Percentiles rank a stretch among this genome's conserved stretches.
These are phyloP conservation scores for Peronospora belbahrii DNA, from an alignment of 352 stramenopile species.

Conservation along the genomic window DNA sequence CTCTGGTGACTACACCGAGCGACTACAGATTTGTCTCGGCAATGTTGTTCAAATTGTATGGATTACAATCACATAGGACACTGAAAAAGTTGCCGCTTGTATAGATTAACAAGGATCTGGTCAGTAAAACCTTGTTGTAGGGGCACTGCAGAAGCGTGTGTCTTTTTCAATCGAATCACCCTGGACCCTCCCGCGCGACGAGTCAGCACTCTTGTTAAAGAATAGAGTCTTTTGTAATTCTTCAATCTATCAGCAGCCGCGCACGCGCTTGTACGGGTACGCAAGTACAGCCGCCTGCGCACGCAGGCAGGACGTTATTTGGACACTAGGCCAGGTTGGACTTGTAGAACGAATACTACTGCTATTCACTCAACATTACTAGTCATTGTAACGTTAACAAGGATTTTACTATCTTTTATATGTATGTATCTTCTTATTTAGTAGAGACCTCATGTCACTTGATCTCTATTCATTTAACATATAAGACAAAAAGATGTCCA, in stretches of 20 bases:
- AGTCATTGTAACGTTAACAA: too few relatives aligned
- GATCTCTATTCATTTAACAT: too few relatives aligned
- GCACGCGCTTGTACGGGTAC: conserved; percentile 11
- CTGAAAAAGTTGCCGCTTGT: too few relatives aligned
- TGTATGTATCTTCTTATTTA: too few relatives aligned
- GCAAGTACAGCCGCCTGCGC: conserved; percentile 17
- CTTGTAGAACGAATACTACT: not conserved
- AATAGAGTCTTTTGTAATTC: conserved; percentile 17
- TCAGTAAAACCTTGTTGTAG: conserved; percentile 10
- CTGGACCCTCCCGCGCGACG: conserved; percentile 8
- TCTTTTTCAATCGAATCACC: conserved; percentile 13
- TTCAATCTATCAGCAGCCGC: conserved; percentile 22
- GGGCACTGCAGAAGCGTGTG: not conserved
- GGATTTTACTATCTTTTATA: too few relatives aligned
- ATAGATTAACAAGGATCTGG: too few relatives aligned
- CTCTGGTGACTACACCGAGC: conserved; percentile 14
- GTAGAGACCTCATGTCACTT: too few relatives aligned
- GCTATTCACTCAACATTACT: too few relatives aligned
- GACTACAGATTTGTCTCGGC: conserved; percentile 2
- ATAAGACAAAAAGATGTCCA: too few relatives aligned
- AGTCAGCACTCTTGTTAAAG: conserved; percentile 17
- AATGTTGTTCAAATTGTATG: too few relatives aligned
- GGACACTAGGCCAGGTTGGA: not conserved
- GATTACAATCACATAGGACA: too few relatives aligned
- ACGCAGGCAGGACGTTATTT: conserved; percentile 4